Conservation (phyloP, 176 grass and related monocot species). For the Oryza meyeriana region DNA sequence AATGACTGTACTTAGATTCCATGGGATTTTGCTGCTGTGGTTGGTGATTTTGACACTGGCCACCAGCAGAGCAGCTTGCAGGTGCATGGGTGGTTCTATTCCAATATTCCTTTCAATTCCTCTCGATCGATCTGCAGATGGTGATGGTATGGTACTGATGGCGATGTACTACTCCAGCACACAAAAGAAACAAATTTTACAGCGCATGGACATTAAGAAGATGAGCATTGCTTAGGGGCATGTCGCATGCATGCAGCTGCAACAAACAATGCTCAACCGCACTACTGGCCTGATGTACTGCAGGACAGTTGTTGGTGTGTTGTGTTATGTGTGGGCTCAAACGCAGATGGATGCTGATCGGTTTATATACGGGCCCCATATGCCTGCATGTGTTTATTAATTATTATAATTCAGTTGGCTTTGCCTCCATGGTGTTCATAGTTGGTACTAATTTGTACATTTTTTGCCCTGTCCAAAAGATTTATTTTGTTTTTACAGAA, state of each 20-base stretch:
- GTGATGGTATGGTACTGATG: conserved; percentile 30
- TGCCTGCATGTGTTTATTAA: neutral
- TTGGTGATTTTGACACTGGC: conserved; percentile 33
- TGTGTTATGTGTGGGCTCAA: neutral
- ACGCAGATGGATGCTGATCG: neutral
- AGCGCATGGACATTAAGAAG: neutral
- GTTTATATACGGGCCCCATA: neutral
- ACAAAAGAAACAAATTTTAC: conserved; percentile 37
- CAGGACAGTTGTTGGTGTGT: neutral
- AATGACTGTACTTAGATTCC: conserved; percentile 34
- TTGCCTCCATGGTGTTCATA: neutral
- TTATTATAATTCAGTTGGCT: neutral
- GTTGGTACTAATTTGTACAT: too few relatives aligned
- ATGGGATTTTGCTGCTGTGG: conserved; percentile 9
- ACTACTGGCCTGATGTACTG: neutral
- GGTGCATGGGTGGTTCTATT: conserved; percentile 22
- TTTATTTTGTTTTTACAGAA: too few relatives aligned
- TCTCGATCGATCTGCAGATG: neutral
- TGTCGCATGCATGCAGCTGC: neutral
- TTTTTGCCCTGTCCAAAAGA: too few relatives aligned
- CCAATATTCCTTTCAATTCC: neutral
- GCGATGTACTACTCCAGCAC: conserved; percentile 35
- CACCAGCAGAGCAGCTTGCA: neutral
- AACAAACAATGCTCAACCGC: neutral
- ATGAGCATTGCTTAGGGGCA: neutral